Evolutionary conservation across 2,329 filamentous ascomycete species (phyloP), one percentile per base, ranked within the genome.

Genomic region (Pseudogymnoascus sp.): DNA sequence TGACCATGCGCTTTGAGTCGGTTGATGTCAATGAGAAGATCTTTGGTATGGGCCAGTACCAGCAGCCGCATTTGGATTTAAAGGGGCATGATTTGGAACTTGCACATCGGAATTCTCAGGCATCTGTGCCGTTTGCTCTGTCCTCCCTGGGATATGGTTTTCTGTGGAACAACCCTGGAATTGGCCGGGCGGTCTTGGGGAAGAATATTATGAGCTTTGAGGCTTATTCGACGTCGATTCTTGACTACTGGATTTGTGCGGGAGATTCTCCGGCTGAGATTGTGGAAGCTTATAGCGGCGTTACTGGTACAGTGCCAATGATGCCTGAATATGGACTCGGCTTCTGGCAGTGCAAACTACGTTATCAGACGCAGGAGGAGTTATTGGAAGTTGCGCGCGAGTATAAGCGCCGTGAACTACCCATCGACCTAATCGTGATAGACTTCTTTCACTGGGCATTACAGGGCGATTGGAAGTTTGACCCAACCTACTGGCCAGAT

Each of bases 11-110:
- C 0, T 79, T 88, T 61, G 85, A 88, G 70, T 82, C 81, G 1
- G 70, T 82, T 61, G 72, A 81, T 61, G 72, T 75, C 0, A 75
- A 81, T 16, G 86, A 89, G 70, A 83, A 81, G 69, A 82, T 89
- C n/a, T 89, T 80, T 68, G 86, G 86, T 19, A 88, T 88, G 85
- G 86, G 86, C 0, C 86, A 89, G 72, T 88, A 89, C 65, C 86
- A 89, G 68, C 85, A 89, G 67, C 82, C 83, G 0, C 79, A 77
- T 61, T 75, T 89, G n/a, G 79, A 88, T 69, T 76, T 88, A 59
- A 88, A 88, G 67, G 86, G 86, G 0, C 70, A 77, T 0, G 84
- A 88, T 63, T 72, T 88, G 1, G 86, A 89, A 69, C 78, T 89
- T 2, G 85, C 86, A 0, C 86, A 89, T 38, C 80, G 85, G 1